A percentile compares a stretch with the other conserved stretches of the same genome.
Conservation (phyloP, 1,284 basidiomycete genomes). For the Mixia osmundae region DNA sequence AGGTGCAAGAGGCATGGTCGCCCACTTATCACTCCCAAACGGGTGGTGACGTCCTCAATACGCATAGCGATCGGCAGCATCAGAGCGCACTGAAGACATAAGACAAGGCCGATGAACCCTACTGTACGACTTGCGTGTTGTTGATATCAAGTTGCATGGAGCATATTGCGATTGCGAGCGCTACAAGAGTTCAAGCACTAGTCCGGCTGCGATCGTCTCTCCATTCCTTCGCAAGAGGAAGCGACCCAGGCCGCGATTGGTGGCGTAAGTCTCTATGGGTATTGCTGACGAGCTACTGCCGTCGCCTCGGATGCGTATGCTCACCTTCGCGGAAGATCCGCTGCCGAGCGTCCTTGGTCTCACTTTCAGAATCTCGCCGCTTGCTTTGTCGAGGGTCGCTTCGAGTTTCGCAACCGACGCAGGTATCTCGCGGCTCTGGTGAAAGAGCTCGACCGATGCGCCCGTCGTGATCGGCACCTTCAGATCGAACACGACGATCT, state of each 20-base stretch:
- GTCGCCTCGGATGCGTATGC: slow-evolving; percentile 53
- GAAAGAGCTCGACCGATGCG: slow-evolving; percentile 75
- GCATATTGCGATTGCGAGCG: too few relatives aligned
- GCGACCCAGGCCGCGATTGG: slow-evolving; percentile 93
- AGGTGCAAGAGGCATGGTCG: too few relatives aligned
- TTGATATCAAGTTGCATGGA: too few relatives aligned
- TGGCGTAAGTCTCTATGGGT: slow-evolving; percentile 59
- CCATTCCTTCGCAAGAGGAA: slow-evolving; percentile 66
- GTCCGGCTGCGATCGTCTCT: too few relatives aligned
- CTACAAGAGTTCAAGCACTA: too few relatives aligned
- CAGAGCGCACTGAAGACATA: too few relatives aligned
- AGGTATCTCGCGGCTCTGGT: slow-evolving; percentile 78
- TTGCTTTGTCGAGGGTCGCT: slow-evolving; percentile 47
- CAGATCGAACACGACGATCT: slow-evolving; percentile 84
- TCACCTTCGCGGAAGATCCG: slow-evolving; percentile 57
- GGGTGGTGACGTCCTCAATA: too few relatives aligned
- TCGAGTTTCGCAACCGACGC: slow-evolving; percentile 62
- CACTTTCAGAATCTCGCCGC: slow-evolving; percentile 46
- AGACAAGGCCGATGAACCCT: too few relatives aligned
- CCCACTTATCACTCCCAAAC: too few relatives aligned
- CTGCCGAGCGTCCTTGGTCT: slow-evolving; percentile 57
- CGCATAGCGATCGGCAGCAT: too few relatives aligned
- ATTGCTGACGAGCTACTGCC: slow-evolving; percentile 33
- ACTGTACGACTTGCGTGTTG: too few relatives aligned
- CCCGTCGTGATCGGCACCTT: slow-evolving; percentile 71